Conservation (phyloP, 257 asterid genomes). For the Solanum bulbocastanum region DNA sequence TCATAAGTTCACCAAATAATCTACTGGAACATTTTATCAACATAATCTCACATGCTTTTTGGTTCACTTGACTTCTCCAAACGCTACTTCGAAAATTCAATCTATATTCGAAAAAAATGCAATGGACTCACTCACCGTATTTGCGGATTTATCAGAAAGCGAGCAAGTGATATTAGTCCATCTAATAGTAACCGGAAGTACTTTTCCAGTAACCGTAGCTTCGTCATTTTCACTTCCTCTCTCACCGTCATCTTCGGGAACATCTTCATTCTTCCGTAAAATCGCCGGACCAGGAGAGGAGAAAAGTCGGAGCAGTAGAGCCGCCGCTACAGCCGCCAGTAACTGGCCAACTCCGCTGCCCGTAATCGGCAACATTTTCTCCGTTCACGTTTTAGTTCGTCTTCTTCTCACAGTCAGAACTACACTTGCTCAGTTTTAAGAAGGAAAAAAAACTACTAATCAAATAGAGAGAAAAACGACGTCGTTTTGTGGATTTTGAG, state of each 20-base stretch:
- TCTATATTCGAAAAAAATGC: not conserved
- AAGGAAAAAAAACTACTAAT: not conserved
- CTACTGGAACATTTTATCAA: not conserved
- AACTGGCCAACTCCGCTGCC: constrained; percentile 79
- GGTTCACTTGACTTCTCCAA: not conserved
- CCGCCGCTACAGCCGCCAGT: constrained; percentile 79
- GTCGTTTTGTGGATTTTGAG: not conserved
- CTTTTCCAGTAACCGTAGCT: constrained; percentile 40
- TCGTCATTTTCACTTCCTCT: constrained; percentile 7
- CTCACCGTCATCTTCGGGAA: constrained; percentile 13
- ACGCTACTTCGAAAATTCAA: not conserved
- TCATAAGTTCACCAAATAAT: not conserved
- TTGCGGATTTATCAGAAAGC: constrained; percentile 60
- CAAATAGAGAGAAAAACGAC: no score
- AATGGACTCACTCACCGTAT: constrained; percentile 29
- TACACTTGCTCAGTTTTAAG: not conserved
- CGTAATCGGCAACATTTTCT: constrained; percentile 43
- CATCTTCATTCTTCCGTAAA: constrained; percentile 30
- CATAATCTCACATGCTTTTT: not conserved
- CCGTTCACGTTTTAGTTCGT: not conserved
- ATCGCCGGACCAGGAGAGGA: constrained; percentile 57
- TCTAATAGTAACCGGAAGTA: constrained; percentile 55
- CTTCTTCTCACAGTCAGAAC: not conserved
- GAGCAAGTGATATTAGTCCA: constrained; percentile 78
- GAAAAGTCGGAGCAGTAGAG: constrained; percentile 68